Conservation (phyloP, 2,329 filamentous ascomycete genomes). For the Cercospora zeae-maydis region DNA sequence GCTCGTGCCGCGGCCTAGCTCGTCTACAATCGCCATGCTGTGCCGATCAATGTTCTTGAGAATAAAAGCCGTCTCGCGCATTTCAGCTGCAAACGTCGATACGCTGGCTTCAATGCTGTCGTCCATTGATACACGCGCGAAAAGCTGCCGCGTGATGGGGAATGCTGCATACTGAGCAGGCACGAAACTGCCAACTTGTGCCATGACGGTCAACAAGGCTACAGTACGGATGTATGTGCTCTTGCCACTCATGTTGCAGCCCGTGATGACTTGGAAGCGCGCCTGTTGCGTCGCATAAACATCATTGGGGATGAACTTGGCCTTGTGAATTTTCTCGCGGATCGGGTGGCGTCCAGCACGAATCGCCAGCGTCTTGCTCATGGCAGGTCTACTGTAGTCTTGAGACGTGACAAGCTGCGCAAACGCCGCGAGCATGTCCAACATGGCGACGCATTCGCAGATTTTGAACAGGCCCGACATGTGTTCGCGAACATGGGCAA, state of each 20-base stretch:
- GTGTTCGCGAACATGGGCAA: constrained; percentile 66
- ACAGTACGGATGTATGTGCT: constrained; percentile 89
- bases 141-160: constrained; percentile 75
- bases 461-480: constrained; percentile 74
- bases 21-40: constrained; percentile 71
- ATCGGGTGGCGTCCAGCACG: constrained; percentile 75
- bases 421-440: constrained; percentile 68
- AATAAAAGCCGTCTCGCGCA: constrained; percentile 95
- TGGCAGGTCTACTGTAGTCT: constrained; percentile 67
- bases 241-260: constrained; percentile 98
- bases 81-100: constrained; percentile 90
- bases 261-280: constrained; percentile 89
- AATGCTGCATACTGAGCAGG: constrained; percentile 81
- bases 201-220: constrained; percentile 85
- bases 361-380: constrained; percentile 66
- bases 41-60: constrained; percentile 72
- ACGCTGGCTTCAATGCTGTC: constrained; percentile 87
- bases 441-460: constrained; percentile 77
- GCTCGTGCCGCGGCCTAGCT: constrained; percentile 86
- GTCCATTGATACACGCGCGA: constrained; percentile 81
- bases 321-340: constrained; percentile 65
- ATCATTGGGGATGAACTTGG: constrained; percentile 80
- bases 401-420: constrained; percentile 66
- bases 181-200: constrained; percentile 86
- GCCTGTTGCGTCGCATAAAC: constrained; percentile 77